Conservation (phyloP, 495 filamentous ascomycete genomes). For the Xylaria palmicola region DNA sequence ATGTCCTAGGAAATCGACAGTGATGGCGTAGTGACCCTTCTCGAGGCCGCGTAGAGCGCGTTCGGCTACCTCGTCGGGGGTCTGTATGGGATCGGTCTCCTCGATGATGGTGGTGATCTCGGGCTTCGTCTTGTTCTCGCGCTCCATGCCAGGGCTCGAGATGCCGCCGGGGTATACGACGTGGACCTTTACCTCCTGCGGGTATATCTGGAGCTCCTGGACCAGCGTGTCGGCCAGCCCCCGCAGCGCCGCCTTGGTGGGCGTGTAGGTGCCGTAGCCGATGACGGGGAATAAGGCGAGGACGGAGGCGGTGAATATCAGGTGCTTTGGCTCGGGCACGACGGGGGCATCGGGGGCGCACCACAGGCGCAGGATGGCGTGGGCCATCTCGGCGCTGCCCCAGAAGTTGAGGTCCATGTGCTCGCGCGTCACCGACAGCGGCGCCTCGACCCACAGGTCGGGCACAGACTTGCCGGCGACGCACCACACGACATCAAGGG, state of each 20-base stretch:
- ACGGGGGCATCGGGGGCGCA: slow-evolving; percentile 49
- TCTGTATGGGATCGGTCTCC: slow-evolving; percentile 75
- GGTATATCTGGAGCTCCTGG: slow-evolving; percentile 83
- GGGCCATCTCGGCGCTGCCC: slow-evolving; percentile 82
- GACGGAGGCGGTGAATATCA: slow-evolving; percentile 84
- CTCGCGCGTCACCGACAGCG: slow-evolving; percentile 59
- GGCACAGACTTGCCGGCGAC: slow-evolving; percentile 78
- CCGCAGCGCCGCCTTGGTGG: slow-evolving; percentile 82
- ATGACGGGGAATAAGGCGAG: slow-evolving; percentile 71
- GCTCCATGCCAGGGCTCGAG: slow-evolving; percentile 67
- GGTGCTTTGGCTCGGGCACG: slow-evolving; percentile 59
- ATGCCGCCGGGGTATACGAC: slow-evolving; percentile 86
- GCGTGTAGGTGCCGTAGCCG: slow-evolving; percentile 85
- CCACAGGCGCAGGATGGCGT: slow-evolving; percentile 62
- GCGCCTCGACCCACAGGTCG: slow-evolving; percentile 72
- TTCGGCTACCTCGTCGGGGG: slow-evolving; percentile 71
- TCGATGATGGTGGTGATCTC: slow-evolving; percentile 78
- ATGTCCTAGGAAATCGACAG: slow-evolving; percentile 65
- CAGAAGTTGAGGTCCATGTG: slow-evolving; percentile 95
- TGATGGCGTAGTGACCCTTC: slow-evolving; percentile 73
- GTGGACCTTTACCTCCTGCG: slow-evolving; percentile 71
- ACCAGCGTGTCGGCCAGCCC: slow-evolving; percentile 77
- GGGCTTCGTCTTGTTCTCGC: slow-evolving; percentile 80
- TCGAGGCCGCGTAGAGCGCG: slow-evolving; percentile 73
- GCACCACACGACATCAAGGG: slow-evolving; percentile 90